Conservation (phyloP, 352 stramenopile species). For the Phytophthora ramorum region DNA sequence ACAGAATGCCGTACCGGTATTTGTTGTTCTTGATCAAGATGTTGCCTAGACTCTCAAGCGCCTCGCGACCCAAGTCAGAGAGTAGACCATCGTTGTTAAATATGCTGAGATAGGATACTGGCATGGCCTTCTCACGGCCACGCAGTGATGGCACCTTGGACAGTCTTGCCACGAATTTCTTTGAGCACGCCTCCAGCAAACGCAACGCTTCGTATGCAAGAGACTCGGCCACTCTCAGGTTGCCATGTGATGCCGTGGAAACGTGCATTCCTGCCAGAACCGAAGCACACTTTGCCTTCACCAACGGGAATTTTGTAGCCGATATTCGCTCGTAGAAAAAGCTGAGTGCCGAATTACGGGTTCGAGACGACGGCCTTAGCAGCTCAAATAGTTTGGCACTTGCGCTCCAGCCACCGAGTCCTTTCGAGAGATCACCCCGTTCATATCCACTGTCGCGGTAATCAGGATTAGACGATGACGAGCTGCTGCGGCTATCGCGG, state of each 20-base stretch:
- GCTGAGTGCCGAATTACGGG: conserved; percentile 49
- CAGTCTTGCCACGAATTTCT: conserved; percentile 26
- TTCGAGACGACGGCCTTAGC: conserved; percentile 51
- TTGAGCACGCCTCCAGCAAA: conserved; percentile 69
- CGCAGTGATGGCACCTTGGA: conserved; percentile 27
- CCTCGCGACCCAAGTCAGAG: conserved; percentile 73
- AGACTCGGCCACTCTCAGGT: conserved; percentile 67
- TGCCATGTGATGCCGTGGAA: conserved; percentile 47
- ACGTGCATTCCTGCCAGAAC: conserved; percentile 71
- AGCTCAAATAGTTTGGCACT: conserved; percentile 55
- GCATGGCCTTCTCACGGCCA: conserved; percentile 16
- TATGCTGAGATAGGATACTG: conserved; percentile 54
- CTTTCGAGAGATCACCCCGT: conserved; percentile 46
- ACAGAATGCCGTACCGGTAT: conserved; percentile 86
- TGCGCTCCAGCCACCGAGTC: conserved; percentile 55
- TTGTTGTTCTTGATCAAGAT: conserved; percentile 89
- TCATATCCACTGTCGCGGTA: conserved; percentile 43
- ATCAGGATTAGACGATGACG: conserved; percentile 43
- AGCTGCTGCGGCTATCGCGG: conserved; percentile 48
- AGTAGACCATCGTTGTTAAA: conserved; percentile 84
- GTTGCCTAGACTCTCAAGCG: conserved; percentile 75
- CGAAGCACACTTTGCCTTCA: conserved; percentile 79
- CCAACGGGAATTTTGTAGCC: conserved; percentile 49
- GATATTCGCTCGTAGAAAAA: conserved; percentile 72
- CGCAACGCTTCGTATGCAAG: conserved; percentile 81